A percentile compares a stretch with the other conserved stretches of the same genome.
Evolutionary conservation across 345 rosid species (phyloP).

Genomic region (Syzygium oleosum): DNA sequence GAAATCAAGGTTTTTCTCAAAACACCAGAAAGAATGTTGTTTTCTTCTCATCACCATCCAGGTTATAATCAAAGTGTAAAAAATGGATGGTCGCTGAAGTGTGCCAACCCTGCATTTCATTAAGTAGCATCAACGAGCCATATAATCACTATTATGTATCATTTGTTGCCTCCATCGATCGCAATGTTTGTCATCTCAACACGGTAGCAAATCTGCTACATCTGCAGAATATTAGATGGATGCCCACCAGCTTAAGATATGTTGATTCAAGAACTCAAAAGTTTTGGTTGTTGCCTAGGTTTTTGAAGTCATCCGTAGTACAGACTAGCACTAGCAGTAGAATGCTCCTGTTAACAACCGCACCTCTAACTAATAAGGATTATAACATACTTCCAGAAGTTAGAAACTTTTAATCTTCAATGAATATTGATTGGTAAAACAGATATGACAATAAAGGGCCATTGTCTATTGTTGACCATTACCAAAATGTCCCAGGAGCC

Average conservation of each 20-base stretch:
- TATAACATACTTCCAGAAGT: not conserved
- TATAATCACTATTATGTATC: not conserved
- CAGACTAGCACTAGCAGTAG: not conserved
- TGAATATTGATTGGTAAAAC: not conserved
- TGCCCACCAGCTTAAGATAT: not conserved
- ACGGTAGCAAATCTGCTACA: not conserved
- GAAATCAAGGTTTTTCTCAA: not conserved
- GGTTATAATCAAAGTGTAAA: not conserved
- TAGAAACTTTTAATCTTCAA: not conserved
- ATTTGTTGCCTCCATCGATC: not conserved
- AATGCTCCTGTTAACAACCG: not conserved
- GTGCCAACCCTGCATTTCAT: not conserved
- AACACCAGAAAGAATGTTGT: not conserved
- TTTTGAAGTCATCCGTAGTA: not conserved
- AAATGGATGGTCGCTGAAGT: not conserved
- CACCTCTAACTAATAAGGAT: not conserved
- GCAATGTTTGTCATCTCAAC: not conserved
- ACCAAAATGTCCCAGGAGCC: constrained; percentile 84
- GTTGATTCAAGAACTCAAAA: not conserved
- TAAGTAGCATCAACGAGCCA: not conserved
- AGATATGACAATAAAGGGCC: not conserved
- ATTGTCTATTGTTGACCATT: not conserved
- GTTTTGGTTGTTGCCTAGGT: not conserved
- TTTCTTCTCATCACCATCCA: not conserved
- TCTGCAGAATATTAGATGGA: not conserved